Conservation (phyloP, 495 filamentous ascomycete genomes). For the Talaromyces nanjingensis region DNA sequence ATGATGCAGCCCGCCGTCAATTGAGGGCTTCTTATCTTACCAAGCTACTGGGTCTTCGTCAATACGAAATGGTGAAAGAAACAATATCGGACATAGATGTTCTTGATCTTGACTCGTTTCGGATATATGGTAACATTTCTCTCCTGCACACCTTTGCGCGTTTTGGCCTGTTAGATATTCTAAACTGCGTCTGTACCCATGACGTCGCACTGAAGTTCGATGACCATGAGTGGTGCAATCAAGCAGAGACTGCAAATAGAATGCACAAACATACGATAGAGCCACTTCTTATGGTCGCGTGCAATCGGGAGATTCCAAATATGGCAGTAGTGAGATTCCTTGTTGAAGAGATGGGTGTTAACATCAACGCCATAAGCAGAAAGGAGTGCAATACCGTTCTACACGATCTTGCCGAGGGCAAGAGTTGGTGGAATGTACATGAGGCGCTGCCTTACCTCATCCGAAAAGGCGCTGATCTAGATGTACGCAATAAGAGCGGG, state of each 20-base stretch:
- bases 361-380: not conserved
- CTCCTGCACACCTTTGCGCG: not conserved
- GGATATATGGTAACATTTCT: not conserved
- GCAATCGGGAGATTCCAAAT: conserved; percentile 12
- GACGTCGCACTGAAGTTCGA: conserved; percentile 10
- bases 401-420: conserved; percentile 13
- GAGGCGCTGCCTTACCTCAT: conserved; percentile 17
- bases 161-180: conserved; percentile 1
- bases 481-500: conserved; percentile 10
- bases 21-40: not conserved
- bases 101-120: not conserved
- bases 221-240: conserved; percentile 6
- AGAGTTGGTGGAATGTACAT: conserved; percentile 15
- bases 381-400: conserved; percentile 3
- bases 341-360: conserved; percentile 12
- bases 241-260: not conserved
- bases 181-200: conserved; percentile 7
- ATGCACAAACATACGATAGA: not conserved
- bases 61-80: conserved; percentile 11
- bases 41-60: conserved; percentile 6
- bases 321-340: conserved; percentile 13
- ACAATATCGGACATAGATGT: not conserved
- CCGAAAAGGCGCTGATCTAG: conserved; percentile 12
- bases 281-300: conserved; percentile 13
- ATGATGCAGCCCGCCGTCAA: not conserved